Evolutionary conservation across 2,329 filamentous ascomycete species (phyloP).

Genomic region (Fusarium siculi): DNA sequence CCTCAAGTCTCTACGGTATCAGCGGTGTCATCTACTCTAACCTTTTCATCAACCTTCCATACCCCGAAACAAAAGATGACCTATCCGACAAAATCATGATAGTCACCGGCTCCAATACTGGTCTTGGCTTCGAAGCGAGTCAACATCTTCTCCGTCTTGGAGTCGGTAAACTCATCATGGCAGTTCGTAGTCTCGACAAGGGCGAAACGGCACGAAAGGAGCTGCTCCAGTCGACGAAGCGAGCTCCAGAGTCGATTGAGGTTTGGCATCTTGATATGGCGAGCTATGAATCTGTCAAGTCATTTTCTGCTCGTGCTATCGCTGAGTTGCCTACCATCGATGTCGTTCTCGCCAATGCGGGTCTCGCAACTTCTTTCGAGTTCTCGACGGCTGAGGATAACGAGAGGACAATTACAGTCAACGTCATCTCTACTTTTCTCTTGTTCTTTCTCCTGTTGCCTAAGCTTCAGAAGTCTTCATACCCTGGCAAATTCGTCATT

Average conservation of each 20-base stretch:
- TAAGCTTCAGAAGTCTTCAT: constrained; percentile 40
- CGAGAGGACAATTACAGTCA: constrained; percentile 58
- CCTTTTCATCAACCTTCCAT: constrained; percentile 38
- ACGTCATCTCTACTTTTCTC: constrained; percentile 40
- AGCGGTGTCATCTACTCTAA: constrained; percentile 24
- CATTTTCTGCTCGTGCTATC: constrained; percentile 47
- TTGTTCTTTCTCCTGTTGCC: constrained; percentile 37
- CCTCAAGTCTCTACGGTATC: constrained; percentile 28
- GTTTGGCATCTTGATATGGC: constrained; percentile 62
- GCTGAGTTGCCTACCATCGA: constrained; percentile 54
- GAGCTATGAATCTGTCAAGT: constrained; percentile 56
- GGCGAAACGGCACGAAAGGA: constrained; percentile 54
- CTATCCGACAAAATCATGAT: constrained; percentile 48
- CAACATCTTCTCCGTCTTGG: constrained; percentile 48
- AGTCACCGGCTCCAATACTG: constrained; percentile 55
- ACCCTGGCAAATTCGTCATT: constrained; percentile 29
- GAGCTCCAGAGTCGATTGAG: constrained; percentile 45
- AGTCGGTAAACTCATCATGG: constrained; percentile 51
- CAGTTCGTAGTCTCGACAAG: constrained; percentile 50
- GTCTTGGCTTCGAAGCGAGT: constrained; percentile 53
- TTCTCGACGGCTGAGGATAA: constrained; percentile 56
- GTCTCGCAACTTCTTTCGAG: constrained; percentile 50
- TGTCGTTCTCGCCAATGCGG: constrained; percentile 55
- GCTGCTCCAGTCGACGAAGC: constrained; percentile 38
- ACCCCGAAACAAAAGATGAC: constrained; percentile 24